These are phyloP conservation scores for Chrysosporium queenslandicum DNA, from an alignment of 2,329 filamentous ascomycete species.

Conservation along the genomic window DNA sequence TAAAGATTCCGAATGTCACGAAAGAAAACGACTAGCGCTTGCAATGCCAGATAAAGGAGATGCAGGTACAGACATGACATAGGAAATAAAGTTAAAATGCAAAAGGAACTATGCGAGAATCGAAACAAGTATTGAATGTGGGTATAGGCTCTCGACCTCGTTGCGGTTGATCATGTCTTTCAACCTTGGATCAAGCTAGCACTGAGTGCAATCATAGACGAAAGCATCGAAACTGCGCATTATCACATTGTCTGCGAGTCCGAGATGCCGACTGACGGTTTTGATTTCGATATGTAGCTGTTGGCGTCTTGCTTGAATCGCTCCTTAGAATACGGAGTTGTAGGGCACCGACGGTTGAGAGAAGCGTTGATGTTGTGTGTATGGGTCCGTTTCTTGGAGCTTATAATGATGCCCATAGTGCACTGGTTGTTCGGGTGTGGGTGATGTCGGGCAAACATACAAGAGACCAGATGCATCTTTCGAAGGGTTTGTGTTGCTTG, in stretches of 20 bases:
- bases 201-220: too few species aligned
- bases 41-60: constrained; percentile 37
- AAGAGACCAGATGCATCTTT: constrained; percentile 21
- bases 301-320: neutral
- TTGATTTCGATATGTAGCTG: neutral
- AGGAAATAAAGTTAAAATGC: constrained; percentile 23
- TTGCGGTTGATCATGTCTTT: too few species aligned
- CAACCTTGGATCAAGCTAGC: too few species aligned
- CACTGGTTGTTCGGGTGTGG: constrained; percentile 29
- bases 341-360: constrained; percentile 29
- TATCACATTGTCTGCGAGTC: neutral
- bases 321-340: constrained; percentile 20
- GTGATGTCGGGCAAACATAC: constrained; percentile 30
- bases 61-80: constrained; percentile 14
- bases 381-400: constrained; percentile 27
- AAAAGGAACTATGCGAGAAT: constrained; percentile 23
- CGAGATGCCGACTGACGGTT: neutral
- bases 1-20: constrained; percentile 12
- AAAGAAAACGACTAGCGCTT: constrained; percentile 36
- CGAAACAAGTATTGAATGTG: constrained; percentile 18
- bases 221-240: neutral
- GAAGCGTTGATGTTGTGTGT: constrained; percentile 28
- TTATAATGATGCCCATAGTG: constrained; percentile 32
- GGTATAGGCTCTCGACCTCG: constrained; percentile 18
- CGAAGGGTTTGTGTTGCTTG: constrained; percentile 27